Base-by-base conservation (phyloP, 768 basidiomycete genomes). In the Leccinum boreale region DNA sequence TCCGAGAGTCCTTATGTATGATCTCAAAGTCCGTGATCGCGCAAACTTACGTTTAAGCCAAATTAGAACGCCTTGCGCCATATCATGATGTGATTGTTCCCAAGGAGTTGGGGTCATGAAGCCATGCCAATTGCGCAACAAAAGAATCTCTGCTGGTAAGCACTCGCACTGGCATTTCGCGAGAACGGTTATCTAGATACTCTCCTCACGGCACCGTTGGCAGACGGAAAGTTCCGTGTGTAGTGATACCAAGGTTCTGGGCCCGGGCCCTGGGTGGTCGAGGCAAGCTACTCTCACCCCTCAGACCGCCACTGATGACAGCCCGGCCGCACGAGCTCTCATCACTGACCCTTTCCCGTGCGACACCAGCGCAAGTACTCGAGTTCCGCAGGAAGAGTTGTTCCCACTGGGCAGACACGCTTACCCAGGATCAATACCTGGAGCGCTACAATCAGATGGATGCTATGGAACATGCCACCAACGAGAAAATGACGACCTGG, bases 311-410 rank as follows among this genome's bases (percentile, higher is more conserved):
- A 15, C 5, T 19, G 33, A 55, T 28, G 17, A 19, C 76, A 5
- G 78, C 79, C 1, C 60, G 82, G 31, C 31, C 5, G 31, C 31
- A 14, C 31, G 31, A 33, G 31, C 31, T 33, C 31, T 33, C 31
- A 0, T 33, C 31, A 33, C 12, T 33, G 31, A 33, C 12, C 31
- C 31, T 33, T 10, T 82, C 79, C 60, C 69, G 67, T 10, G 83
- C 82, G 26, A 82, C 80, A n/a, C 65, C 69, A 4, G 73, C 75
- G 31, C 84, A 85, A 62, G 66, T 70, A 1, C 55, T 70, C 1
- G 77, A 74, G 56, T 74, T 78, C 11, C 72, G 81, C 42, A 70
- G 67, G 49, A 64, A 76, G 47, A 64, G 75, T n/a, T 70, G 65
- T 31, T 64, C 53, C 17, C 64, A 77, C 58, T 85, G 82, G 83